A percentile compares a stretch with the other conserved stretches of the same genome.
phyloP scores from a whole-genome alignment of 179 eudicot genomes.

The Corrigiola litoralis region DNA sequence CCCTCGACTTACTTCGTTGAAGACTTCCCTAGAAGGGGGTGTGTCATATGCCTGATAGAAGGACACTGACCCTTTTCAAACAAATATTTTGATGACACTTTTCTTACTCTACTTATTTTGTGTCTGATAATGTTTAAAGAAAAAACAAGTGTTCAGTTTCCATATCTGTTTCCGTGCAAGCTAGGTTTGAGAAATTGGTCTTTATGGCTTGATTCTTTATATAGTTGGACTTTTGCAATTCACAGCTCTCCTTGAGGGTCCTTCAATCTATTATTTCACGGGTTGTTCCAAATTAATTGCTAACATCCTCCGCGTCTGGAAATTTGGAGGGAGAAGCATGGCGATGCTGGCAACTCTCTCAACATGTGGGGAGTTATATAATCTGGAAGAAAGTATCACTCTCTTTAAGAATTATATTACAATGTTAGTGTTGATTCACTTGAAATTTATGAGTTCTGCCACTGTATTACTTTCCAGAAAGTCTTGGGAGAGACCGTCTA shows the following conservation, averaged over 20 bases:
- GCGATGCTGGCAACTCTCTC: constrained; percentile 45
- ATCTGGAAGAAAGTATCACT: constrained; percentile 55
- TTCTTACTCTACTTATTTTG: too few relatives aligned
- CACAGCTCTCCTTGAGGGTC: constrained; percentile 94
- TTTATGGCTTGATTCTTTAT: neutral
- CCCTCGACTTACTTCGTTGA: too few relatives aligned
- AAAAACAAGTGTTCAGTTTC: too few relatives aligned
- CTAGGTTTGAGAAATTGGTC: too few relatives aligned
- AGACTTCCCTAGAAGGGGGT: too few relatives aligned
- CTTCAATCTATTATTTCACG: constrained; percentile 97
- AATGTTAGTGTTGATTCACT: constrained; percentile 42
- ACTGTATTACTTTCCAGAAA: too few relatives aligned
- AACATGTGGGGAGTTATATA: constrained; percentile 60
- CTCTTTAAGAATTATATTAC: constrained; percentile 49
- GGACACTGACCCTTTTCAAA: too few relatives aligned
- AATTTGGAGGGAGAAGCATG: constrained; percentile 71
- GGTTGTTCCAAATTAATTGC: constrained; percentile 68
- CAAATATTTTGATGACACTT: too few relatives aligned
- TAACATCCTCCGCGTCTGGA: constrained; percentile 65
- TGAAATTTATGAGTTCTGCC: neutral
- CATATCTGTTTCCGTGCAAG: too few relatives aligned
- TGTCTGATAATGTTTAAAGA: too few relatives aligned
- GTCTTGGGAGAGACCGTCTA: too few relatives aligned
- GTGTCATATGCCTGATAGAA: too few relatives aligned
- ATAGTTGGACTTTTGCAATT: neutral